Conservation (phyloP, 148 eudicot species). For the Camellia granthamiana region DNA sequence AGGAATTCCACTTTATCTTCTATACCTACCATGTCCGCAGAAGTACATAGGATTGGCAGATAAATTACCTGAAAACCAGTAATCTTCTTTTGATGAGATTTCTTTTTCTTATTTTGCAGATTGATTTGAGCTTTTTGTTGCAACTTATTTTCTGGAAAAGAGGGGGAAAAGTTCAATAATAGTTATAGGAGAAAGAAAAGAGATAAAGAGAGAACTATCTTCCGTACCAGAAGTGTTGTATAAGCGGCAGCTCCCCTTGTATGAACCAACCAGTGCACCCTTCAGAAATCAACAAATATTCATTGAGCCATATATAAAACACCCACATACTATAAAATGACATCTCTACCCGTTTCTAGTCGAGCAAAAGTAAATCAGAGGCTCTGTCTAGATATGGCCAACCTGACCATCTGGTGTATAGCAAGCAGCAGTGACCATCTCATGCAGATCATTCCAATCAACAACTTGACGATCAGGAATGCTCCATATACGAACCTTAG, state of each 20-base stretch:
- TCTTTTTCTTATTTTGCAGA: conserved; percentile 81
- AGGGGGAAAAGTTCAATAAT: neutral
- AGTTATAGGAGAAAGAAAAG: neutral
- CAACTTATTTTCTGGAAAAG: conserved; percentile 59
- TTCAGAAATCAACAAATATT: conserved; percentile 27
- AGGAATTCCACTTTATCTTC: neutral
- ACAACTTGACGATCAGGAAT: conserved; percentile 90
- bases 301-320: neutral
- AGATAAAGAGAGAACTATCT: conserved; percentile 2
- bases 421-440: conserved; percentile 99
- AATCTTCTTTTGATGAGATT: conserved; percentile 72
- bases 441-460: conserved; percentile 94
- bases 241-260: conserved; percentile 78
- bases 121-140: conserved; percentile 61
- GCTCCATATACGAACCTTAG: conserved; percentile 96
- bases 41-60: no score
- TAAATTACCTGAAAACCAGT: conserved; percentile 77
- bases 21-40: neutral
- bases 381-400: conserved; percentile 57
- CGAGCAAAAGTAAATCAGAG: conserved; percentile 37
- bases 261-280: conserved; percentile 91
- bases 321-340: neutral
- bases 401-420: conserved; percentile 99
- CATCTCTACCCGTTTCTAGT: neutral
- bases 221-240: conserved; percentile 65